Evolutionary conservation across 2,329 filamentous ascomycete genomes (phyloP).

Genomic region (Alternaria arbusti): DNA sequence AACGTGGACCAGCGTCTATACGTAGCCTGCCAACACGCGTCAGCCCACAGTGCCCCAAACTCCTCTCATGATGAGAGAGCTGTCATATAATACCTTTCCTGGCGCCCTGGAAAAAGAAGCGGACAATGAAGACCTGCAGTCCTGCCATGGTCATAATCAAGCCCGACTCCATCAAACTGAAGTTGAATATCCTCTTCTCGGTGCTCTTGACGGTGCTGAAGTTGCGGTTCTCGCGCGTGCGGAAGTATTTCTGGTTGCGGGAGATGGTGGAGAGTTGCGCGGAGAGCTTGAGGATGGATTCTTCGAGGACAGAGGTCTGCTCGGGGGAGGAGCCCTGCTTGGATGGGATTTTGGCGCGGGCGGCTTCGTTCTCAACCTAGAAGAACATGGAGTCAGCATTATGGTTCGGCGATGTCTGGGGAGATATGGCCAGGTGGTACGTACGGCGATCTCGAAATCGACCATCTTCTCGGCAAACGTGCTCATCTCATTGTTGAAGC

Average conservation of each 20-base stretch:
- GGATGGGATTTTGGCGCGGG: conserved; percentile 76
- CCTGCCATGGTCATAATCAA: conserved; percentile 96
- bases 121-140: conserved; percentile 94
- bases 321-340: conserved; percentile 89
- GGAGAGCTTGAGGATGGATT: conserved; percentile 94
- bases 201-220: conserved; percentile 98
- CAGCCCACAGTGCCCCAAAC: conserved; percentile 16
- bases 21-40: conserved; percentile 31
- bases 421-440: conserved; percentile 37
- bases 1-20: conserved; percentile 17
- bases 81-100: conserved; percentile 60
- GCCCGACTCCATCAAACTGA: conserved; percentile 88
- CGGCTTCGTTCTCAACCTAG: conserved; percentile 90
- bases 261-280: conserved; percentile 92
- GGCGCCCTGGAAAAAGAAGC: conserved; percentile 98
- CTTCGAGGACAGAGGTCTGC: conserved; percentile 86
- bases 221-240: conserved; percentile 97
- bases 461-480: conserved; percentile 97
- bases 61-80: not conserved
- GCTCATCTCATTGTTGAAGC: conserved; percentile 98
- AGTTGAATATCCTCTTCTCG: conserved; percentile 94
- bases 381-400: conserved; percentile 1
- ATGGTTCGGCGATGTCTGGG: not conserved
- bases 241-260: conserved; percentile 99
- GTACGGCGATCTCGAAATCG: conserved; percentile 94